Evolutionary conservation across 2,329 filamentous ascomycete genomes (phyloP).

Genomic region (Diaporthe eres): DNA sequence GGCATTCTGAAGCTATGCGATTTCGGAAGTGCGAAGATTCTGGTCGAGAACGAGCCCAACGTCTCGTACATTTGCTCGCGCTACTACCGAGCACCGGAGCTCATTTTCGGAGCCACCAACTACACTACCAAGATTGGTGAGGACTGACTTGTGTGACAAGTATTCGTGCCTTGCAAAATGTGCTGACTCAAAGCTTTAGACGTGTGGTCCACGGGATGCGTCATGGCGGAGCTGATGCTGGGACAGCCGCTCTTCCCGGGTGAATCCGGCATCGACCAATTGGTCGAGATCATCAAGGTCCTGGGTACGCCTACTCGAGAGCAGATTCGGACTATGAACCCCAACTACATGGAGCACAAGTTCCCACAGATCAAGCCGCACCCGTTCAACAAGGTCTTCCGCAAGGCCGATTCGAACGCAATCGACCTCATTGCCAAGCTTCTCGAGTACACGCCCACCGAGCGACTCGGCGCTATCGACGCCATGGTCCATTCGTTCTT

Average conservation of each 20-base stretch:
- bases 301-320: conserved; percentile 96
- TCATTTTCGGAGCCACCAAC: conserved; percentile 99
- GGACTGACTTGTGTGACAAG: conserved; percentile 49
- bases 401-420: conserved; percentile 92
- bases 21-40: conserved; percentile 98
- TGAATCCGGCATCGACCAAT: conserved; percentile 97
- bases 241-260: conserved; percentile 98
- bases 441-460: conserved; percentile 96
- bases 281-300: conserved; percentile 99
- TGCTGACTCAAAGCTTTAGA: conserved; percentile 69
- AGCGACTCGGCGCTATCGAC: conserved; percentile 92
- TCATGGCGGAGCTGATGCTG: conserved; percentile 99
- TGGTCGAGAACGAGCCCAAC: conserved; percentile 98
- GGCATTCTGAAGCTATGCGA: conserved; percentile 98
- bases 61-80: conserved; percentile 99
- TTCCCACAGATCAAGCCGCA: conserved; percentile 99
- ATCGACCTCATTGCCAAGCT: conserved; percentile 95
- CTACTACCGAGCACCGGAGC: conserved; percentile 97
- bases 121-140: conserved; percentile 99
- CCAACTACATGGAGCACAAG: conserved; percentile 99
- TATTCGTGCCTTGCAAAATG: background rate
- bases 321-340: conserved; percentile 99
- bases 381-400: conserved; percentile 99
- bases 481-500: conserved; percentile 99
- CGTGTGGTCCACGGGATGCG: conserved; percentile 99